Conservation (phyloP, 257 asterid genomes). For the Fraxinus pennsylvanica region DNA sequence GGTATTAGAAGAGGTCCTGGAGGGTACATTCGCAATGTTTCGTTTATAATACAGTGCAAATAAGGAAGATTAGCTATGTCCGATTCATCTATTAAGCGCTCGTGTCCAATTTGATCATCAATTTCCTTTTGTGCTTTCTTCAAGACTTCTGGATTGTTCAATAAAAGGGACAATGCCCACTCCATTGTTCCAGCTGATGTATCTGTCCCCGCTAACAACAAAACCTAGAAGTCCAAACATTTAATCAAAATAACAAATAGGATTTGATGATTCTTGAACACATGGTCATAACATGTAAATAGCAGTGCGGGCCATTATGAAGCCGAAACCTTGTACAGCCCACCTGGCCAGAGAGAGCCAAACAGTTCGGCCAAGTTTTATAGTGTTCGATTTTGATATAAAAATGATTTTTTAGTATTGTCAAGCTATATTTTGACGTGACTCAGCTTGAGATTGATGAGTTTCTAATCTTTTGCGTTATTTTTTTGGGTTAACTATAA, state of each 20-base stretch:
- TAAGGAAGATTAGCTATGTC: constrained; percentile 21
- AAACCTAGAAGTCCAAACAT: constrained; percentile 7
- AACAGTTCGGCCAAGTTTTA: no score
- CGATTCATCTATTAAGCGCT: constrained; percentile 27
- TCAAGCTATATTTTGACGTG: no score
- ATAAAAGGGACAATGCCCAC: constrained; percentile 29
- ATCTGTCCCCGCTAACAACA: constrained; percentile 32
- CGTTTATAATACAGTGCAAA: constrained; percentile 25
- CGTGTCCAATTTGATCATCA: constrained; percentile 24
- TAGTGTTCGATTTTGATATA: neutral
- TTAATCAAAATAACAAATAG: neutral
- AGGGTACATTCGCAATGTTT: constrained; percentile 30
- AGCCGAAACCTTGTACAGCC: no score
- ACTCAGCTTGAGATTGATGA: no score
- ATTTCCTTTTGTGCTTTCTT: constrained; percentile 34
- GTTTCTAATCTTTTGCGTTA: no score
- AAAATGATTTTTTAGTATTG: no score
- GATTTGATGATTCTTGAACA: neutral
- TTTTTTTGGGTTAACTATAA: no score
- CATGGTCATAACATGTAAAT: no score
- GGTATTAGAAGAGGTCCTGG: constrained; percentile 28
- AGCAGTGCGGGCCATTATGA: no score
- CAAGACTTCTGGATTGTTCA: constrained; percentile 31
- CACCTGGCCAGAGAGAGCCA: no score
- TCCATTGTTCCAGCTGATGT: constrained; percentile 33